Base-by-base conservation (phyloP, 2,329 filamentous ascomycete genomes). In the Verticillium isaacii region DNA sequence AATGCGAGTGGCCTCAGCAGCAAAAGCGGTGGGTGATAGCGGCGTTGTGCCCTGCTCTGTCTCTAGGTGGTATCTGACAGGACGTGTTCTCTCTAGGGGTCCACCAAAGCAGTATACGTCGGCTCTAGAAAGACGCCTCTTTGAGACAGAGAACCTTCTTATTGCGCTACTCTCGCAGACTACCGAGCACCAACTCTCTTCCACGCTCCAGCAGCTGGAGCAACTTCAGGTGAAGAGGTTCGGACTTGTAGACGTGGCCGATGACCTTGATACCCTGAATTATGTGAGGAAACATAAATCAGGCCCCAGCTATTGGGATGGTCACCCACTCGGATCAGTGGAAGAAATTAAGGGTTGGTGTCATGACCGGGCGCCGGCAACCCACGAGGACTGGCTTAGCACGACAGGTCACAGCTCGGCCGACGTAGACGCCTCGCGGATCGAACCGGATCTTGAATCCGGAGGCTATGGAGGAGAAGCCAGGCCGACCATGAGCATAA, bases 1-100 rank as follows among this genome's bases (percentile, higher is more conserved):
- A 15, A 2, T 65, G 64, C 32, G 60, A 64, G 14, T 63, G 64
- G 64, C 64, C 64, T n/a, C 52, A 61, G 34, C 60, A 60, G 29
- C 56, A 61, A 17, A 65, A 65, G 32, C 60, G 64, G 64, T 62
- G 36, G n/a, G 62, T 55, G 17, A 3, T n/a, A 6, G 29, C 29
- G 29, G 29, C 5, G 1, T 29, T 29, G 29, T 29, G 29, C 29
- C 29, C 4, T 29, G 29, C 29, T 6, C 29, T 29, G 29, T 29
- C 5, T 29, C 29, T 29, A 29, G 29, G 29, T 29, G 29, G 29
- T 29, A 29, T 29, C 29, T 5, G 17, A 19, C 37, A 29, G 8
- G 25, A 14, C 11, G 15, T 11, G 14, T 36, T 12, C 1, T 4
- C 17, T 29, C 4, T 6, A 65, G 63, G 3, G 63, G 63, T 3